phyloP scores from a whole-genome alignment of 768 basidiomycete species.

The Amanita subjunquillea region DNA sequence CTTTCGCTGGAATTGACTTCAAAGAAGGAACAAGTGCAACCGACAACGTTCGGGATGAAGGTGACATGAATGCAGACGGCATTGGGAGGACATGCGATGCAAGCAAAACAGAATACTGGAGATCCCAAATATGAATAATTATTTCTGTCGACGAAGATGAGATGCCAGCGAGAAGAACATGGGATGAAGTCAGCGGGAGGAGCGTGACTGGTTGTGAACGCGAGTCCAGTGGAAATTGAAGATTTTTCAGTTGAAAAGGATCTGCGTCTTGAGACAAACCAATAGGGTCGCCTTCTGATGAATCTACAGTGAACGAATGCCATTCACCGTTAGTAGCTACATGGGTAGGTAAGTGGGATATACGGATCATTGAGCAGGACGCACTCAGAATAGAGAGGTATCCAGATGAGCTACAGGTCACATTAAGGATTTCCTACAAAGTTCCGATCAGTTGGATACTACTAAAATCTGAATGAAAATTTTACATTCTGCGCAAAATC shows the following conservation, averaged over 20 bases:
- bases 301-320: conserved; percentile 21
- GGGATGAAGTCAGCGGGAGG: conserved; percentile 44
- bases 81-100: conserved; percentile 39
- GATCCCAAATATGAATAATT: conserved; percentile 54
- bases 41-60: conserved; percentile 7
- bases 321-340: conserved; percentile 36
- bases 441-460: conserved; percentile 3
- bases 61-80: conserved; percentile 29
- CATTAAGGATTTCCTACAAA: conserved; percentile 23
- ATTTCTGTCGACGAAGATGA: conserved; percentile 32
- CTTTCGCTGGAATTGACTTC: background rate
- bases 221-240: conserved; percentile 12
- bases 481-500: conserved; percentile 20
- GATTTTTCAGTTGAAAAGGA: conserved; percentile 15
- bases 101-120: conserved; percentile 59
- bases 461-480: conserved; percentile 12
- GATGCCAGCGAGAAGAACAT: conserved; percentile 43
- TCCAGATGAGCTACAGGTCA: conserved; percentile 38
- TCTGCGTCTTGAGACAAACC: conserved; percentile 7
- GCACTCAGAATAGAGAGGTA: conserved; percentile 39
- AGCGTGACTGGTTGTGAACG: conserved; percentile 20
- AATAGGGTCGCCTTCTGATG: conserved; percentile 19
- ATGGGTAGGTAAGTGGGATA: background rate
- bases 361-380: conserved; percentile 10
- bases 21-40: conserved; percentile 12